Conservation (phyloP, 2,329 filamentous ascomycete species). For the Aspergillus fumigatus region DNA sequence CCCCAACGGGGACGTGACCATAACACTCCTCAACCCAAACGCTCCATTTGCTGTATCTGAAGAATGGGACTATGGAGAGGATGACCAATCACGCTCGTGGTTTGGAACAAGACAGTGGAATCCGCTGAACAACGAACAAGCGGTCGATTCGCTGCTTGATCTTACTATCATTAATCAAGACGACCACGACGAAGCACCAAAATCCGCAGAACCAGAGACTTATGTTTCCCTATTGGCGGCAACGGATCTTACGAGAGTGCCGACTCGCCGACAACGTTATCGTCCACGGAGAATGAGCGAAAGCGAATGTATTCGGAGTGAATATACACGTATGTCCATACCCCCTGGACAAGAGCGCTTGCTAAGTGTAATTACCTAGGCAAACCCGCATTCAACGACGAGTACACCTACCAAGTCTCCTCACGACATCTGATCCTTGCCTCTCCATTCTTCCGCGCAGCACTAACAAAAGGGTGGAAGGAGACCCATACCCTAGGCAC, state of each 20-base stretch:
- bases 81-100: not conserved
- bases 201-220: too few relatives aligned
- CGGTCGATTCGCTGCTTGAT: not conserved
- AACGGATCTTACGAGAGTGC: too few relatives aligned
- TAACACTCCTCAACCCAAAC: conserved; percentile 1
- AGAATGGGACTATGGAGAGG: not conserved
- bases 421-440: conserved; percentile 16
- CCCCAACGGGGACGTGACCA: conserved; percentile 1
- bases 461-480: conserved; percentile 9
- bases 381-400: not conserved
- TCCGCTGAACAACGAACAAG: not conserved
- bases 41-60: not conserved
- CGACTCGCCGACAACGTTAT: too few relatives aligned
- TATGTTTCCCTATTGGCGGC: too few relatives aligned
- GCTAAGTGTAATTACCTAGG: too few relatives aligned
- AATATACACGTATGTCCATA: too few relatives aligned
- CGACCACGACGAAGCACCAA: not conserved
- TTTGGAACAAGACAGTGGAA: not conserved
- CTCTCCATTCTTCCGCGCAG: conserved; percentile 10
- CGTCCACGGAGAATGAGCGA: too few relatives aligned
- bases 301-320: too few relatives aligned
- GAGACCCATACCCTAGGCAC: conserved; percentile 2
- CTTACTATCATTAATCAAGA: not conserved
- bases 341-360: too few relatives aligned
- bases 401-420: conserved; percentile 8